Percentiles rank a stretch among this genome's conserved stretches.
Evolutionary conservation across 805 yeast species (phyloP).

Genomic region (Candida alai): DNA sequence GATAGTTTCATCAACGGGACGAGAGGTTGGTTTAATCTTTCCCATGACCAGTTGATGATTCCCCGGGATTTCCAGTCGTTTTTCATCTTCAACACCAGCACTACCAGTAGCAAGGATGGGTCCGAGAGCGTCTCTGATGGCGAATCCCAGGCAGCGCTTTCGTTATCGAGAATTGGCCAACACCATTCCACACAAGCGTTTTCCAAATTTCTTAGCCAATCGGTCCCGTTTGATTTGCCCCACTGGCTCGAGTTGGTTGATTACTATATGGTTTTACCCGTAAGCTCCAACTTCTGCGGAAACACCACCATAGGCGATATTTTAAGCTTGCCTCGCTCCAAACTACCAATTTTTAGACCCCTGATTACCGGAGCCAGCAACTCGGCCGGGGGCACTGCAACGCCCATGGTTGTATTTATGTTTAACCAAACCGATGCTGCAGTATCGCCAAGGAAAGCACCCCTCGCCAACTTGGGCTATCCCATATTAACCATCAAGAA

Average conservation of each 20-base stretch:
- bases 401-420: constrained; percentile 38
- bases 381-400: too few species aligned
- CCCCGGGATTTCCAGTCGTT: constrained; percentile 33
- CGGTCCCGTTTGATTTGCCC: constrained; percentile 40
- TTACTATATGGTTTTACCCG: constrained; percentile 37
- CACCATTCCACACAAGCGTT: constrained; percentile 5
- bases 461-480: not conserved
- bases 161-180: too few species aligned
- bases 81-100: constrained; percentile 37
- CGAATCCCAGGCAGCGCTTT: constrained; percentile 3
- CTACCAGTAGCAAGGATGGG: not conserved
- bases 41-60: constrained; percentile 12
- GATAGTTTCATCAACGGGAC: constrained; percentile 3
- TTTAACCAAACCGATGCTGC: constrained; percentile 9
- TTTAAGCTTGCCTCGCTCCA: constrained; percentile 9
- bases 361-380: constrained; percentile 15
- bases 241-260: constrained; percentile 31
- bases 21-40: constrained; percentile 7
- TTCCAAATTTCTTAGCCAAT: constrained; percentile 19
- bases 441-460: constrained; percentile 7
- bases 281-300: not conserved
- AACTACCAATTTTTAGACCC: constrained; percentile 26
- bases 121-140: too few species aligned
- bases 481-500: constrained; percentile 20
- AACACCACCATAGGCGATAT: too few species aligned